Conservation (phyloP, 1,284 basidiomycete genomes). For the Ustilago cynodontis region DNA sequence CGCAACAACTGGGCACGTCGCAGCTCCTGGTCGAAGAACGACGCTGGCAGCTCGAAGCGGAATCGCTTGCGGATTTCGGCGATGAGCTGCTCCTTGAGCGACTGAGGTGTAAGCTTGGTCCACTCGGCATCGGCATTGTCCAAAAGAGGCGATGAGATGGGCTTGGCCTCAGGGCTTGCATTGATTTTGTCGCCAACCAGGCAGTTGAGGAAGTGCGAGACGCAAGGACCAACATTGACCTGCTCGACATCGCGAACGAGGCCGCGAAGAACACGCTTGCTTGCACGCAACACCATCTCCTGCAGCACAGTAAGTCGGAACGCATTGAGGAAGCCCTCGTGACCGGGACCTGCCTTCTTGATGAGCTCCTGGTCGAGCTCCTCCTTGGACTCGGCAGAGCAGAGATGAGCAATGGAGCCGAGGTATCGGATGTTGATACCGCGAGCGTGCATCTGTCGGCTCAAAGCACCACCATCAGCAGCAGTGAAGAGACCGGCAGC, state of each 20-base stretch:
- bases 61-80: conserved; percentile 72
- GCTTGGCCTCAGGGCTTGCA: conserved; percentile 70
- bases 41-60: conserved; percentile 72
- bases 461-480: conserved; percentile 73
- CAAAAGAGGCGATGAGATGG: conserved; percentile 42
- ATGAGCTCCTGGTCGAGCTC: conserved; percentile 61
- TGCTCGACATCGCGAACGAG: conserved; percentile 61
- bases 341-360: conserved; percentile 62
- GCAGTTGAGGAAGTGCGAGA: conserved; percentile 76
- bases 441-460: conserved; percentile 73
- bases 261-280: conserved; percentile 73
- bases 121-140: conserved; percentile 66
- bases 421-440: conserved; percentile 77
- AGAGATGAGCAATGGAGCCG: conserved; percentile 71
- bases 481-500: conserved; percentile 72
- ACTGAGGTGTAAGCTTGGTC: conserved; percentile 72
- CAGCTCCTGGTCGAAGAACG: conserved; percentile 69
- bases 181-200: conserved; percentile 73
- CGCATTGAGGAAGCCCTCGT: conserved; percentile 62
- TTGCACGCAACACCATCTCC: conserved; percentile 75
- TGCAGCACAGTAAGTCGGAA: conserved; percentile 71
- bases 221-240: conserved; percentile 50
- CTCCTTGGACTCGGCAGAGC: conserved; percentile 71
- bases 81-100: conserved; percentile 71
- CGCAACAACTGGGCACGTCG: conserved; percentile 72